Evolutionary conservation across 2,329 filamentous ascomycete genomes (phyloP), one percentile per base, ranked within the genome.

Genomic region (Monosporascus cannonballus): DNA sequence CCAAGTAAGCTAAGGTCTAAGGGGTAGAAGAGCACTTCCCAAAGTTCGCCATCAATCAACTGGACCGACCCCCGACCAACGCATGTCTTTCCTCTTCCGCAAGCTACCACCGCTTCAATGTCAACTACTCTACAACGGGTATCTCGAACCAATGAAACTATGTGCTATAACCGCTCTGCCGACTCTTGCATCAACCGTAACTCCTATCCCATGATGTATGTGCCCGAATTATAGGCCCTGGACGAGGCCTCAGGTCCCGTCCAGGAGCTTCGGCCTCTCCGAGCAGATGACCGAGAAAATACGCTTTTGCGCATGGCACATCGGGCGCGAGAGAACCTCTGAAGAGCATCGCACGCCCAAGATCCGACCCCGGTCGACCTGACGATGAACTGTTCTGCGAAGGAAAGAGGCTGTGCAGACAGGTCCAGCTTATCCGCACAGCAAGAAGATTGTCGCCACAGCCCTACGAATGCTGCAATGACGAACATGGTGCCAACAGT

Each of bases 381-480:
- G 39, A 24, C 22, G 39, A 4, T 18, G 18, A 54, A 37, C 27
- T 47, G 51, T 37, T 47, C 41, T 3, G 44, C 14, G 30, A 47
- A 48, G 50, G 51, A 45, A 54, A 58, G 59, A 51, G 30, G 48
- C 22, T 49, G 54, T 30, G 52, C 50, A 51, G 48, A 44, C n/a
- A 46, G 20, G 39, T 48, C 46, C 39, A 50, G 42, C 42, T 49
- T 53, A 48, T 42, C 49, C 41, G 42, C 42, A 48, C 50, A 25
- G n/a, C 51, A 17, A 30, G 24, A 44, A 9, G 24, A 15, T 14
- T 50, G 47, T 53, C 53, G 51, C n/a, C 38, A 39, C 17, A 52
- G 45, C 39, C 44, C 39, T 8, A 39, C 30, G 25, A 42, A 45
- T 34, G 30, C 27, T 15, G 37, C 41, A 47, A 54, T 18, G 7